Percentiles rank a stretch among this genome's conserved stretches.
These are phyloP conservation scores for Beauveria australis DNA, from an alignment of 2,329 filamentous ascomycete species.

Conservation along the genomic window DNA sequence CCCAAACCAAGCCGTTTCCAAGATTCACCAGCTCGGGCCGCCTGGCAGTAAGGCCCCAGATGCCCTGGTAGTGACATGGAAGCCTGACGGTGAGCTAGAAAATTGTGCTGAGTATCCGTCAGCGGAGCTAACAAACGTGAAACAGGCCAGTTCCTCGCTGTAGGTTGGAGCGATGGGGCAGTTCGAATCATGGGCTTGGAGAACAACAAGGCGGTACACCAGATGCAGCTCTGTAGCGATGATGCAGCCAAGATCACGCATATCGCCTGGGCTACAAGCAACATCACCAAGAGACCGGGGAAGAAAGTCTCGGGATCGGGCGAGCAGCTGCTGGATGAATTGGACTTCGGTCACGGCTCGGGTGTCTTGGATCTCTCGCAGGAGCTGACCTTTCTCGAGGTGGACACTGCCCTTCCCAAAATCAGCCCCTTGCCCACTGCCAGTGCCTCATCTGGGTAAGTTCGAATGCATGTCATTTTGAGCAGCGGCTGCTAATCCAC, in stretches of 20 bases:
- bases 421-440: conserved; percentile 58
- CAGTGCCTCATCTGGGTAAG: conserved; percentile 56
- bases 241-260: conserved; percentile 37
- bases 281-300: conserved; percentile 24
- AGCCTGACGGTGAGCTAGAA: conserved; percentile 53
- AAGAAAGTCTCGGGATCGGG: conserved; percentile 14
- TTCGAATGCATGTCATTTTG: conserved; percentile 6
- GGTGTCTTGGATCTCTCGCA: conserved; percentile 54
- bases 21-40: conserved; percentile 36
- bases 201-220: conserved; percentile 72
- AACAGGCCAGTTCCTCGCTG: conserved; percentile 65
- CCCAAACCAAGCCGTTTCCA: conserved; percentile 59
- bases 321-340: neutral
- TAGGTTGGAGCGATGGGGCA: conserved; percentile 75
- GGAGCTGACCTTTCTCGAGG: conserved; percentile 65
- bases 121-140: conserved; percentile 13
- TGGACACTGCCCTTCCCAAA: conserved; percentile 68
- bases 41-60: conserved; percentile 33
- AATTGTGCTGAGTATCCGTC: neutral
- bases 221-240: conserved; percentile 48
- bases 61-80: conserved; percentile 52
- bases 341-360: neutral
- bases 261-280: conserved; percentile 45
- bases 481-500: conserved; percentile 14
- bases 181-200: conserved; percentile 72